A percentile compares a stretch with the other conserved stretches of the same genome.
Conservation (phyloP, 495 filamentous ascomycete species). For the Tuber aestivum region DNA sequence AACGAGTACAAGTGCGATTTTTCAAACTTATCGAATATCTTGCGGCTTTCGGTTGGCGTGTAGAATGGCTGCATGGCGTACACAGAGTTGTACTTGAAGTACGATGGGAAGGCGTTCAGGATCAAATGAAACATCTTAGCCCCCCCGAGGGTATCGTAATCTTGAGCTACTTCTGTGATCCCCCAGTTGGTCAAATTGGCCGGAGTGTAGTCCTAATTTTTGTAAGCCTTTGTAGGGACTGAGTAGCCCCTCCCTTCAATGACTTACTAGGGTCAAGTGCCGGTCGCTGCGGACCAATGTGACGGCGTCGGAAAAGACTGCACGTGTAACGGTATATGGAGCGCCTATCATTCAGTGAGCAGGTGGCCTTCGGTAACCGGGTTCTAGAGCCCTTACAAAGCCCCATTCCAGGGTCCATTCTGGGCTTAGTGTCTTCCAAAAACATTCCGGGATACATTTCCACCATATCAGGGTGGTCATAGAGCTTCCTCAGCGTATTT, state of each 20-base stretch:
- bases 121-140: slow-evolving; percentile 59
- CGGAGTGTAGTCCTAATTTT: slow-evolving; percentile 58
- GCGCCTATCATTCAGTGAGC: slow-evolving; percentile 6
- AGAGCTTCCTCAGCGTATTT: slow-evolving; percentile 51
- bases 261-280: slow-evolving; percentile 57
- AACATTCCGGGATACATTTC: slow-evolving; percentile 61
- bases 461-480: slow-evolving; percentile 57
- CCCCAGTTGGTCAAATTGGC: slow-evolving; percentile 80
- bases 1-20: slow-evolving; percentile 51
- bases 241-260: background rate
- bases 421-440: slow-evolving; percentile 49
- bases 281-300: slow-evolving; percentile 74
- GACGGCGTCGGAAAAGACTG: slow-evolving; percentile 76
- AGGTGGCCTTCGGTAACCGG: background rate
- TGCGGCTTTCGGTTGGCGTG: slow-evolving; percentile 52
- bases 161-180: slow-evolving; percentile 50
- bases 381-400: slow-evolving; percentile 15
- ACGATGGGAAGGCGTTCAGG: slow-evolving; percentile 56
- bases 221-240: background rate
- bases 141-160: slow-evolving; percentile 52
- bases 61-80: slow-evolving; percentile 49
- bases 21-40: slow-evolving; percentile 49
- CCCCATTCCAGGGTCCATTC: slow-evolving; percentile 42
- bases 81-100: slow-evolving; percentile 50
- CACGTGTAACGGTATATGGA: slow-evolving; percentile 65